Evolutionary conservation across 352 stramenopile species (phyloP).

Genomic region (Globisporangium rhizosaccharum): DNA sequence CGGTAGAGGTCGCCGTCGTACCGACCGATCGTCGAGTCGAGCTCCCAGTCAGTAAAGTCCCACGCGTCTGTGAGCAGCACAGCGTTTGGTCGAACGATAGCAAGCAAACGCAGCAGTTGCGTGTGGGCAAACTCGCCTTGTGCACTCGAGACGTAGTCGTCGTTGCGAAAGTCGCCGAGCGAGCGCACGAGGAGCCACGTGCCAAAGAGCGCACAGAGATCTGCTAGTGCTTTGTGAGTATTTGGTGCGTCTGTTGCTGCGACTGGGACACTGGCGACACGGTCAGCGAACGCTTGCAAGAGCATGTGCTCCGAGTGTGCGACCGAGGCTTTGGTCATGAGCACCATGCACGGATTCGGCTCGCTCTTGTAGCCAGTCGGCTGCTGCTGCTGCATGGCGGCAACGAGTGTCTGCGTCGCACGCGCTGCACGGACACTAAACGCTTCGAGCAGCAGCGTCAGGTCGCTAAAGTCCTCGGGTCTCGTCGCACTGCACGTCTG

Average conservation of each 20-base stretch:
- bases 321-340: constrained; percentile 31
- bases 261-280: constrained; percentile 10
- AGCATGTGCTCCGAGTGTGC: constrained; percentile 29
- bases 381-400: constrained; percentile 4
- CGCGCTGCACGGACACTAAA: constrained; percentile 25
- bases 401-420: constrained; percentile 10
- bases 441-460: constrained; percentile 18
- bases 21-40: constrained; percentile 65
- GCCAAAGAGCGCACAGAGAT: constrained; percentile 23
- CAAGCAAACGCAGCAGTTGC: constrained; percentile 23
- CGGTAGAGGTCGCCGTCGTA: constrained; percentile 74
- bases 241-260: constrained; percentile 1
- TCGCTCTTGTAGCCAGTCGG: constrained; percentile 12
- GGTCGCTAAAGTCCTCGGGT: constrained; percentile 19
- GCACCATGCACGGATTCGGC: constrained; percentile 28
- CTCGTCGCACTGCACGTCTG: constrained; percentile 11
- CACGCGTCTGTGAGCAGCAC: constrained; percentile 33
- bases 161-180: constrained; percentile 37
- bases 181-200: constrained; percentile 24
- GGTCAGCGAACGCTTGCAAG: constrained; percentile 17
- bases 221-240: constrained; percentile 10
- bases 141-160: constrained; percentile 30
- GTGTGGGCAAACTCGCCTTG: constrained; percentile 20
- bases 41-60: constrained; percentile 49
- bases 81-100: constrained; percentile 29